Evolutionary conservation across 176 grass and related monocot genomes (phyloP).

Genomic region (Triticum monococcum): DNA sequence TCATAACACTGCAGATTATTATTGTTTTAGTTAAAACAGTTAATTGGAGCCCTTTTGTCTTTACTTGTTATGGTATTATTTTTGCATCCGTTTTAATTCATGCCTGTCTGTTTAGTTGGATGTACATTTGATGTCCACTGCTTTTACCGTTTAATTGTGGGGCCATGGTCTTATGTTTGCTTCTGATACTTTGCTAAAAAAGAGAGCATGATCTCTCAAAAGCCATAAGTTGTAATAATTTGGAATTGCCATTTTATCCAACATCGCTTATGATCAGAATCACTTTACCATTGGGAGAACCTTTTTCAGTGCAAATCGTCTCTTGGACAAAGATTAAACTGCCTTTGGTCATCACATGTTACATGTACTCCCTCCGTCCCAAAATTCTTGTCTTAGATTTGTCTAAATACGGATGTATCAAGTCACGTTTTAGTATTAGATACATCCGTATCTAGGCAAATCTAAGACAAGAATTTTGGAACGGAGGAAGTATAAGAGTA

Average conservation of each 20-base stretch:
- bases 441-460: no score
- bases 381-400: no score
- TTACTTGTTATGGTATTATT: neutral
- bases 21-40: neutral
- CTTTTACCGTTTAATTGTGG: neutral
- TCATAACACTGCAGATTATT: conserved; percentile 79
- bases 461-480: no score
- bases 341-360: conserved; percentile 30
- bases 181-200: conserved; percentile 18
- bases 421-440: no score
- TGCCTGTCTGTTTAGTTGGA: conserved; percentile 12
- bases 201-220: conserved; percentile 7
- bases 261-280: neutral
- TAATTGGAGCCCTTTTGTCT: neutral
- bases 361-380: neutral
- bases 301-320: neutral
- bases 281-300: neutral
- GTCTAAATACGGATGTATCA: no score
- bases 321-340: neutral
- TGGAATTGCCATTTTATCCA: neutral
- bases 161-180: neutral
- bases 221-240: neutral
- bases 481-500: neutral
- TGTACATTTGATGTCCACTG: conserved; percentile 7
- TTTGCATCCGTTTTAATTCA: no score